phyloP scores from a whole-genome alignment of 495 filamentous ascomycete genomes.

The Aspergillus heteromorphus region DNA sequence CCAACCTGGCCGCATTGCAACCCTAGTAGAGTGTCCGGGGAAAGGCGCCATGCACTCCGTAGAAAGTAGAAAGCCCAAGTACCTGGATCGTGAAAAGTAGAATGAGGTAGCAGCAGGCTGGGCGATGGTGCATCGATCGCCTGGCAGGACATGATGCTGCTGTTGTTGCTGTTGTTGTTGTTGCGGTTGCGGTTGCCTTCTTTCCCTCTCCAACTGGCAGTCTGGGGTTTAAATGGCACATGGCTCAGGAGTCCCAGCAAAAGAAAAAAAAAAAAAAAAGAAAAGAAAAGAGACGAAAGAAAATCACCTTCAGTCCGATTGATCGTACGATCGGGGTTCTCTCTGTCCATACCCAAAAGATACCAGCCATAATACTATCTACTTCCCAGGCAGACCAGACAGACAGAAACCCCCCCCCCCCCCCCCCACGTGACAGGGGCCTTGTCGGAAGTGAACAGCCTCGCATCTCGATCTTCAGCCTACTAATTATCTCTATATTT shows the following conservation, averaged over 20 bases:
- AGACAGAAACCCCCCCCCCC: too few species aligned
- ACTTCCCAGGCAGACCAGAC: neutral
- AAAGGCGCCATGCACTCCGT: neutral
- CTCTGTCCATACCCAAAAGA: too few species aligned
- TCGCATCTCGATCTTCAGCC: neutral
- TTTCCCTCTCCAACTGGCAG: neutral
- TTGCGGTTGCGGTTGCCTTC: conserved; percentile 5
- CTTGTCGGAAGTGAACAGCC: neutral
- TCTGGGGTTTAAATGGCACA: neutral
- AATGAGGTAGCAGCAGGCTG: neutral
- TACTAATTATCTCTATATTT: neutral
- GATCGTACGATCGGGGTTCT: too few species aligned
- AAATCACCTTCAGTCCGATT: neutral
- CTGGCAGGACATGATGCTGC: neutral
- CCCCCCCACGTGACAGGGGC: conserved; percentile 7
- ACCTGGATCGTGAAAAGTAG: neutral
- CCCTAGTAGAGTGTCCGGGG: neutral
- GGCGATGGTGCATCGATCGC: neutral
- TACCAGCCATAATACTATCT: too few species aligned
- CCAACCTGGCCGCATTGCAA: neutral
- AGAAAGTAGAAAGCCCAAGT: neutral
- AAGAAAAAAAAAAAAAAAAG: neutral
- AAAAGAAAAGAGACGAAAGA: neutral
- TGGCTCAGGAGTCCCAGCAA: neutral
- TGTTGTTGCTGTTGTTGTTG: neutral